A percentile compares a stretch with the other conserved stretches of the same genome.
Conservation (phyloP, 2,329 filamentous ascomycete species). For the Ceratocystis albifundus region DNA sequence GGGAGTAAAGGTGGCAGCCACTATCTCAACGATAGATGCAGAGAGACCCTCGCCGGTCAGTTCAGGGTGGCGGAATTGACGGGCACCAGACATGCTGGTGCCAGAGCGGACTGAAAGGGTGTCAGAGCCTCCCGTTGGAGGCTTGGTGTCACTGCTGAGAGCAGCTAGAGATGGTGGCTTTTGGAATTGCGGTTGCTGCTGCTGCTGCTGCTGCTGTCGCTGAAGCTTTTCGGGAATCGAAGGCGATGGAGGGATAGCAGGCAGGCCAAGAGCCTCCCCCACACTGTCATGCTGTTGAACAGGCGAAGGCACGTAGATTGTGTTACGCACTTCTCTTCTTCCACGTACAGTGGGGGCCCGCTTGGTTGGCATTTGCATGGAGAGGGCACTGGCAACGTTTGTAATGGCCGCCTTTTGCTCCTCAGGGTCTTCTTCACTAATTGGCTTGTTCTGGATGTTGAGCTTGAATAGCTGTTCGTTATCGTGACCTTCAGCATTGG, state of each 20-base stretch:
- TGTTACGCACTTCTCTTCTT: conserved; percentile 82
- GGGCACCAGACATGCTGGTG: conserved; percentile 60
- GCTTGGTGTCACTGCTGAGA: conserved; percentile 51
- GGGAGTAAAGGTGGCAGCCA: conserved; percentile 73
- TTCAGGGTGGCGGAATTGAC: conserved; percentile 68
- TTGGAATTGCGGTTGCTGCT: conserved; percentile 27
- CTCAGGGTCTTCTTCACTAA: conserved; percentile 64
- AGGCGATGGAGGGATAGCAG: conserved; percentile 16
- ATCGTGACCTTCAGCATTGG: conserved; percentile 40
- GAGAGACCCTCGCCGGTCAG: conserved; percentile 69
- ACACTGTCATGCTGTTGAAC: conserved; percentile 23
- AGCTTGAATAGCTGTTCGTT: conserved; percentile 62
- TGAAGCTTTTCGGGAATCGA: conserved; percentile 19
- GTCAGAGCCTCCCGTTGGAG: conserved; percentile 52
- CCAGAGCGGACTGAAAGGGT: conserved; percentile 85
- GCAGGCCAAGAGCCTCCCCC: conserved; percentile 16
- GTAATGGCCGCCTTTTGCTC: conserved; percentile 62
- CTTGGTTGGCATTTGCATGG: conserved; percentile 52
- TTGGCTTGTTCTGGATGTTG: conserved; percentile 66
- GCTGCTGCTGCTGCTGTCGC: conserved; percentile 2
- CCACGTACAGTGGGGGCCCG: conserved; percentile 71
- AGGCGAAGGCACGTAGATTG: conserved; percentile 59
- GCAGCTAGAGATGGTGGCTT: conserved; percentile 35
- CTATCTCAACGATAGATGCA: conserved; percentile 79
- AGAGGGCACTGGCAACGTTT: conserved; percentile 62